Base-by-base conservation (phyloP, 345 rosid species). In the Melaleuca alternifolia region DNA sequence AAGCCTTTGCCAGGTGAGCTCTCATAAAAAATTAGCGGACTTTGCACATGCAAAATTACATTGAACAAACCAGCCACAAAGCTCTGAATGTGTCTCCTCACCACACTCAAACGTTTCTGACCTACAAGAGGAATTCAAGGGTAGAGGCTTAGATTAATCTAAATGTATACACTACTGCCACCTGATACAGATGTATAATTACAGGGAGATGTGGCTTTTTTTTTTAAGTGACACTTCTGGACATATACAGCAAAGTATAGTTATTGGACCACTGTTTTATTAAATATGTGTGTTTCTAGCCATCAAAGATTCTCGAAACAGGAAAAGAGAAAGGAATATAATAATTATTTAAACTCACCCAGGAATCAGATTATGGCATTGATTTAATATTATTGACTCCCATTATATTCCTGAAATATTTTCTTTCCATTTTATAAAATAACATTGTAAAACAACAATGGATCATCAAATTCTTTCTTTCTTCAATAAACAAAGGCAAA, bases 31-130 rank as follows among this genome's bases (percentile, higher is more conserved):
- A 95, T 89, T 59, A 30, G 85, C 81, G 98, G 98, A 91, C 95
- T 91, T 92, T 92, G 95, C 91, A 96, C 87, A 90, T 98, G 99
- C 85, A 94, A 89, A 87, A 96, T 87, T 53, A 96, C 91, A 91
- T 92, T 92, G 89, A 97, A 93, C 86, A 96, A 87, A 84, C 95
- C 94, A 88, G 98, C 92, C 85, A 93, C 54, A 41, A 95, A 87
- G 88, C 93, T 92, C 86, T 91, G 95, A 84, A 98, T 92, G 87
- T 91, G 96, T 87, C 90, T 88, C 88, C 91, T 95, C 86, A 95
- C 94, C 85, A 93, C 92, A 84, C 86, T 91, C 90, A 93, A 85
- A 75, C 93, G 92, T 76, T 91, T 93, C 75, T 91, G 92, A 88
- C 97, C 99, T 97, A 90, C 85, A 92, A 85, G 91, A 91, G 37